These are phyloP conservation scores for Heterobasidion annosum DNA, from an alignment of 1,284 basidiomycete species.

Conservation along the genomic window DNA sequence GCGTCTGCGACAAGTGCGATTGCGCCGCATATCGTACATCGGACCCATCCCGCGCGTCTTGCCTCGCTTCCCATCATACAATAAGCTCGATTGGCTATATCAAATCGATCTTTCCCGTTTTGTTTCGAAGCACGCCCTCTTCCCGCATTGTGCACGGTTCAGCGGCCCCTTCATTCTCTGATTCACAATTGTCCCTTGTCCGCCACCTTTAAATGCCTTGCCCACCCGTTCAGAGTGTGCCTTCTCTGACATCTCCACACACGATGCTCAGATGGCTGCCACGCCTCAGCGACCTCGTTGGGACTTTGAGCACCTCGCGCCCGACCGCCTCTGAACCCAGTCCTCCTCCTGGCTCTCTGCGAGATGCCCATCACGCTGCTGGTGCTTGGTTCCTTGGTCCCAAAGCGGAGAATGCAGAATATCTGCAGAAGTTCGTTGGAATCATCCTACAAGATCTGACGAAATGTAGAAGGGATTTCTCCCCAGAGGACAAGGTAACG, in stretches of 20 bases:
- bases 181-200: too few species aligned
- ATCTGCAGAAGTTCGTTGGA: slow-evolving; percentile 5
- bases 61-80: too few species aligned
- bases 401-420: slow-evolving; percentile 10
- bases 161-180: too few species aligned
- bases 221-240: too few species aligned
- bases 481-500: slow-evolving; percentile 6
- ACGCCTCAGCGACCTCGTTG: background rate
- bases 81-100: too few species aligned
- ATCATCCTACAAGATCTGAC: slow-evolving; percentile 7
- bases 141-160: too few species aligned
- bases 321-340: background rate
- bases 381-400: slow-evolving; percentile 12
- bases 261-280: slow-evolving; percentile 6
- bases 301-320: background rate
- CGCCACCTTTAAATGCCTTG: too few species aligned
- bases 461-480: slow-evolving; percentile 6
- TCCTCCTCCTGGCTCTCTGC: background rate
- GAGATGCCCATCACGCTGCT: slow-evolving; percentile 6
- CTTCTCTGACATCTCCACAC: background rate
- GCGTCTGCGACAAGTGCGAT: too few species aligned
- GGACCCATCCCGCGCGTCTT: too few species aligned
- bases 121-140: too few species aligned
- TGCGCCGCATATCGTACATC: too few species aligned
- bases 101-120: too few species aligned